These are phyloP conservation scores for Fusarium longipes DNA, from an alignment of 2,329 filamentous ascomycete genomes.

Conservation along the genomic window DNA sequence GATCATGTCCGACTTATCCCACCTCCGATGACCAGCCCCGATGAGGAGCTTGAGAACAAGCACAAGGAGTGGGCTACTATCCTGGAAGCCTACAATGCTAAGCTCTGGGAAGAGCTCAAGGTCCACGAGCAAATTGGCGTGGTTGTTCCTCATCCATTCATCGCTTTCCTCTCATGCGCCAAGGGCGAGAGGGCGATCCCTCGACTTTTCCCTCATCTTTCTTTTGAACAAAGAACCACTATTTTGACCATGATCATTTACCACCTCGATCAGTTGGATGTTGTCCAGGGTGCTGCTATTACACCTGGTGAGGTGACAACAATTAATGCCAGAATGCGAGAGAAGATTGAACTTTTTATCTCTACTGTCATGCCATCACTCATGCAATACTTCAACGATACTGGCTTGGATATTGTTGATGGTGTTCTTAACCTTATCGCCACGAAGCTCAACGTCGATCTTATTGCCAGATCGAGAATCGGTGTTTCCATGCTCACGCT, in stretches of 20 bases:
- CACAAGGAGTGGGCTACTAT: conserved; percentile 77
- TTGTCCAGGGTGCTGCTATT: conserved; percentile 84
- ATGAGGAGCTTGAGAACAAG: conserved; percentile 75
- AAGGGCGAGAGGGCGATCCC: conserved; percentile 98
- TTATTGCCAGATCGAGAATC: conserved; percentile 87
- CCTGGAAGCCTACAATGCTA: conserved; percentile 76
- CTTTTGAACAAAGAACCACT: conserved; percentile 91
- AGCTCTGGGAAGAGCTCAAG: conserved; percentile 88
- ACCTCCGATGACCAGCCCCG: conserved; percentile 66
- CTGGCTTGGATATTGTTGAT: conserved; percentile 88
- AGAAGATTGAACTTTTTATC: conserved; percentile 92
- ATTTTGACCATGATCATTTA: conserved; percentile 96
- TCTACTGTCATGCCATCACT: conserved; percentile 89
- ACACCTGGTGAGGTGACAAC: conserved; percentile 76
- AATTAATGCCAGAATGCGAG: conserved; percentile 80
- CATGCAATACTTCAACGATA: conserved; percentile 90
- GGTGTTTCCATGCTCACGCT: conserved; percentile 92
- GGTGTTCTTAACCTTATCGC: conserved; percentile 88
- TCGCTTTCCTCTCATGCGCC: conserved; percentile 90
- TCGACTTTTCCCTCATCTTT: conserved; percentile 92
- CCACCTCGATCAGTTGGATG: conserved; percentile 91
- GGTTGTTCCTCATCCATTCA: conserved; percentile 88
- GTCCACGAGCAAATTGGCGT: conserved; percentile 90
- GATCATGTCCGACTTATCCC: conserved; percentile 89
- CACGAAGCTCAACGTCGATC: conserved; percentile 82